Conservation (phyloP, 768 basidiomycete genomes). For the Goffeauzyma gilvescens region DNA sequence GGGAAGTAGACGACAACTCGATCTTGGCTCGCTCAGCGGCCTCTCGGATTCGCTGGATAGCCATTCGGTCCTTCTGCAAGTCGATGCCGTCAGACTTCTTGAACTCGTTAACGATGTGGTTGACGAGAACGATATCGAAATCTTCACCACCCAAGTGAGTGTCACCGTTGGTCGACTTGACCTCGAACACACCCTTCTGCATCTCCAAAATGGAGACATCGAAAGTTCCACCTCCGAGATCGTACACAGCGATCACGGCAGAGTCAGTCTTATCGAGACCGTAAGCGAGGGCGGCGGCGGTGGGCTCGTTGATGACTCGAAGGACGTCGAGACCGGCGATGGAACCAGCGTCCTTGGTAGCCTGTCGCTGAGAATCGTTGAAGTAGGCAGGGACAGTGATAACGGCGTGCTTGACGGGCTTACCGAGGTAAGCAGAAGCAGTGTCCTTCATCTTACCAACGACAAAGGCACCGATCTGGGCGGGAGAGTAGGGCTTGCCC, state of each 20-base stretch:
- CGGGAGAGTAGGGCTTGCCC: conserved; percentile 52
- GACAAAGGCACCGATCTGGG: conserved; percentile 35
- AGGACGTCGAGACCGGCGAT: conserved; percentile 95
- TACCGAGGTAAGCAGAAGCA: conserved; percentile 78
- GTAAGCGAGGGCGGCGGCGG: conserved; percentile 93
- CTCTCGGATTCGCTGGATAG: conserved; percentile 95
- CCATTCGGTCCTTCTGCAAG: conserved; percentile 73
- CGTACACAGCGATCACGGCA: conserved; percentile 85
- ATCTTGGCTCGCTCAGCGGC: conserved; percentile 99
- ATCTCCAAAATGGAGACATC: conserved; percentile 99
- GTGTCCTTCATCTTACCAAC: conserved; percentile 80
- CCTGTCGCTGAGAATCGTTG: conserved; percentile 98
- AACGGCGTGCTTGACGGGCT: conserved; percentile 83
- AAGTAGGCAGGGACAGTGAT: conserved; percentile 96
- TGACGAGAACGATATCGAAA: conserved; percentile 78
- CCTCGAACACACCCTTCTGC: conserved; percentile 99
- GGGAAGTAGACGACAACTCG: conserved; percentile 78
- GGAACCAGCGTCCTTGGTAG: conserved; percentile 91
- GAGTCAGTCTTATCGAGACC: conserved; percentile 78
- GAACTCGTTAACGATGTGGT: conserved; percentile 73
- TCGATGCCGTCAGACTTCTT: conserved; percentile 77
- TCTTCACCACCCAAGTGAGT: conserved; percentile 96
- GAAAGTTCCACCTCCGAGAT: conserved; percentile 95
- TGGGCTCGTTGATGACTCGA: conserved; percentile 97
- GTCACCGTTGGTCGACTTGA: conserved; percentile 98